phyloP scores from a whole-genome alignment of 305 asterid species.

The Solanum chacoense region DNA sequence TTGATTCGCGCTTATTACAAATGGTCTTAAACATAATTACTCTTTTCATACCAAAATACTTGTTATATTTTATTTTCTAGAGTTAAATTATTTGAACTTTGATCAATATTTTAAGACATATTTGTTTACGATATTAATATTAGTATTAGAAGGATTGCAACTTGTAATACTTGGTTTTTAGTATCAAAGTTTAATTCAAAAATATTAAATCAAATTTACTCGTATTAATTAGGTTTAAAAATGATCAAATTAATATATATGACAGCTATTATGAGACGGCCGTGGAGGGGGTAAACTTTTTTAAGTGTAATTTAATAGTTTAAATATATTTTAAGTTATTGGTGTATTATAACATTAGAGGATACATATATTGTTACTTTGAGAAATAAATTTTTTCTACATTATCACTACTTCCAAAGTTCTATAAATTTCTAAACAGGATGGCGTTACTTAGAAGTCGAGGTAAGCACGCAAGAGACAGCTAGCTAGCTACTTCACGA shows the following conservation, averaged over 20 bases:
- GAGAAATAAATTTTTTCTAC: not conserved
- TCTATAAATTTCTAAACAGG: not conserved
- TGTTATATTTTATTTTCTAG: not conserved
- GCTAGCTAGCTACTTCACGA: not conserved
- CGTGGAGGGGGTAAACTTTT: not conserved
- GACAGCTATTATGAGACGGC: not conserved
- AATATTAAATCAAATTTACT: no score
- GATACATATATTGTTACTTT: not conserved
- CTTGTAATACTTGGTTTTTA: not conserved
- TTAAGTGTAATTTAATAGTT: not conserved
- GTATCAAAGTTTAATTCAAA: no score
- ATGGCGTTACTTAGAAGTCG: not conserved
- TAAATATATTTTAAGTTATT: not conserved
- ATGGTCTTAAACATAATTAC: not conserved
- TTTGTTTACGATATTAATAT: not conserved
- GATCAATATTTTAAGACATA: not conserved
- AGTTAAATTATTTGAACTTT: not conserved
- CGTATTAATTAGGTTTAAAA: not conserved
- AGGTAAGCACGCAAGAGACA: not conserved
- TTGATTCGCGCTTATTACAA: not conserved
- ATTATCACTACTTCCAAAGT: not conserved
- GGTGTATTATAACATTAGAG: not conserved
- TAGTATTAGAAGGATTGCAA: not conserved
- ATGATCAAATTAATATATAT: no score
- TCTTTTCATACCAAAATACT: not conserved